phyloP scores from a whole-genome alignment of 148 eudicot genomes.

The Salicornia ramosissima region DNA sequence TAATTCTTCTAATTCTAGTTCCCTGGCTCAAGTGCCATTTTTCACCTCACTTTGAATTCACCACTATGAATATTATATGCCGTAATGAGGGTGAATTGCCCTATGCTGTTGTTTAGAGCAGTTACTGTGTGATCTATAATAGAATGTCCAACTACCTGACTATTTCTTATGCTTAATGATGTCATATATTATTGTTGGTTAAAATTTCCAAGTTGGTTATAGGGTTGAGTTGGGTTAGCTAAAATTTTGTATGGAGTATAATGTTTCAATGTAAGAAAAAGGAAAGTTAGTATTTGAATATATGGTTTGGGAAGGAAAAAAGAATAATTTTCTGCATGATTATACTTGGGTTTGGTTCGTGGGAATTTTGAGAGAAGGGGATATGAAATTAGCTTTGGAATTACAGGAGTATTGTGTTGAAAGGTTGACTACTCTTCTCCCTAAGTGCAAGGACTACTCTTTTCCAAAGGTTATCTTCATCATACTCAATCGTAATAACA shows the following conservation, averaged over 20 bases:
- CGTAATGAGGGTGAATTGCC: neutral
- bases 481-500: too few species aligned
- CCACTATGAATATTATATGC: neutral
- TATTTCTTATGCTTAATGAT: neutral
- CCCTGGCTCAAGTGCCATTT: neutral
- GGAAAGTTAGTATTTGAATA: neutral
- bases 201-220: neutral
- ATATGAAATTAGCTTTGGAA: neutral
- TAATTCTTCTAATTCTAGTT: conserved; percentile 17
- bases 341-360: neutral
- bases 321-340: neutral
- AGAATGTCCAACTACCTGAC: neutral
- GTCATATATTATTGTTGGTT: neutral
- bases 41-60: neutral
- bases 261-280: neutral
- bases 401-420: neutral
- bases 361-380: neutral
- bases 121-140: neutral
- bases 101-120: neutral
- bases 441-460: neutral
- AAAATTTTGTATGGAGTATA: neutral
- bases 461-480: neutral
- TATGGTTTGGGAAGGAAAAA: neutral
- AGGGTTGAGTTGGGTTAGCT: neutral
- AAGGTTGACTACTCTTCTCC: neutral